A percentile compares a stretch with the other conserved stretches of the same genome.
phyloP scores from a whole-genome alignment of 1,284 basidiomycete species.

The Mycena sp. region DNA sequence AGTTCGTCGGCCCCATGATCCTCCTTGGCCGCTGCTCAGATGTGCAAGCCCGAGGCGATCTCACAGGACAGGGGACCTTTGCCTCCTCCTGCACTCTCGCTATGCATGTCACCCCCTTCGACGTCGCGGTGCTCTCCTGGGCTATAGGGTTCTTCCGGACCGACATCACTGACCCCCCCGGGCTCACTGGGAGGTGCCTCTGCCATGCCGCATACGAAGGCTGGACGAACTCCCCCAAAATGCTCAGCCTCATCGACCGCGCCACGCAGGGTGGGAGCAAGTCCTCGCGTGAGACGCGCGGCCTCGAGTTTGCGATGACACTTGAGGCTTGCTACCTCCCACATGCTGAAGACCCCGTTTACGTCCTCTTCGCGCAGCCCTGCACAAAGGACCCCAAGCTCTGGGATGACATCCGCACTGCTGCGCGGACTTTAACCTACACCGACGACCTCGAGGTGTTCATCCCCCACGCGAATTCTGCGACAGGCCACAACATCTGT shows the following conservation, averaged over 20 bases:
- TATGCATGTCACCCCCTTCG: not conserved
- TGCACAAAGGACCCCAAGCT: constrained; percentile 2
- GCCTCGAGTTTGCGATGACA: not conserved
- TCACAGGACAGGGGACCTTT: not conserved
- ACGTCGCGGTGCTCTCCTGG: not conserved
- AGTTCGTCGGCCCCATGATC: not conserved
- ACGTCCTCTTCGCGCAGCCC: not conserved
- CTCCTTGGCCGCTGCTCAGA: not conserved
- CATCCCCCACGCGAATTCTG: not conserved
- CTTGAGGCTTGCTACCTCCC: constrained; percentile 1
- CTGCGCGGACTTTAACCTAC: not conserved
- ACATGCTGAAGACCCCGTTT: not conserved
- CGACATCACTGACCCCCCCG: not conserved
- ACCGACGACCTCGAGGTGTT: not conserved
- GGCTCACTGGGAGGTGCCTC: not conserved
- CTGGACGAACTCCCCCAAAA: not conserved
- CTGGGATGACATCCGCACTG: constrained; percentile 7
- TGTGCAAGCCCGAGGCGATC: not conserved
- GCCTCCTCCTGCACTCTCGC: not conserved
- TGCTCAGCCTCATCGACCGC: not conserved
- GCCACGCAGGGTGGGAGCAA: not conserved
- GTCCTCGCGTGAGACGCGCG: not conserved
- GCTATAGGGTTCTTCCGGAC: not conserved
- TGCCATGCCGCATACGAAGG: not conserved
- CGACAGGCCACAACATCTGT: constrained; percentile 1